Evolutionary conservation across 129 eudicot genomes (phyloP), one percentile per base, ranked within the genome.

Genomic region (Erigeron canadensis): DNA sequence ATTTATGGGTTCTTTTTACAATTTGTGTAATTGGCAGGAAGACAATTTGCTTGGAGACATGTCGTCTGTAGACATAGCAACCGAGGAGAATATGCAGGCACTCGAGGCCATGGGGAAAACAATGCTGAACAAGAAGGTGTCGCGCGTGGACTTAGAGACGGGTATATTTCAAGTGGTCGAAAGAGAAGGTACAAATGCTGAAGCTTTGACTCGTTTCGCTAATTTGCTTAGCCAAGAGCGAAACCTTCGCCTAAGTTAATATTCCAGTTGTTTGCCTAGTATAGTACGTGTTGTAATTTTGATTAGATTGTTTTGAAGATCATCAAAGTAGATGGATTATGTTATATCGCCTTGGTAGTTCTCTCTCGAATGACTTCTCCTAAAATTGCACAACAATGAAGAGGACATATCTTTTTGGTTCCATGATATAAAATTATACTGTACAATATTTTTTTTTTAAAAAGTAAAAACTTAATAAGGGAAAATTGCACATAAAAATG

Each of bases 101-200:
- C 88, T 90, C 0, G 77, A 79, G 41, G 77, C 72, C 19, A 76
- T 90, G 10, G 96, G 90, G 9, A 71, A 68, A 28, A 67, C 50
- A 17, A 40, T 87, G 78, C 55, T 90, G 66, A 65, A 75, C 55
- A 83, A 81, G 69, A 84, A 84, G 70, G 84, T 89, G 37, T 82
- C 88, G 5, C 79, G 96, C 64, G 85, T 87, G 43, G 87, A 89
- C 74, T 12, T 87, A 70, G 93, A 89, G 78, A 89, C 94, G 5
- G 96, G 96, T 8, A 8, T 80, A 47, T 78, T 76, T 17, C 88
- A 80, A 65, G 82, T 71, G 22, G 88, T 77, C 23, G 80, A 63
- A 16, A 85, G 94, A 54, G 96, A 81, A 79, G 94, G 94, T 18
- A 90, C 91, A 0, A 90, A 90, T 77, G 61, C 80, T 8, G 94